Evolutionary conservation across 192 early-diverging fungal species (phyloP), one percentile per base, ranked within the genome.

Genomic region (Martensiomyces pterosporus): DNA sequence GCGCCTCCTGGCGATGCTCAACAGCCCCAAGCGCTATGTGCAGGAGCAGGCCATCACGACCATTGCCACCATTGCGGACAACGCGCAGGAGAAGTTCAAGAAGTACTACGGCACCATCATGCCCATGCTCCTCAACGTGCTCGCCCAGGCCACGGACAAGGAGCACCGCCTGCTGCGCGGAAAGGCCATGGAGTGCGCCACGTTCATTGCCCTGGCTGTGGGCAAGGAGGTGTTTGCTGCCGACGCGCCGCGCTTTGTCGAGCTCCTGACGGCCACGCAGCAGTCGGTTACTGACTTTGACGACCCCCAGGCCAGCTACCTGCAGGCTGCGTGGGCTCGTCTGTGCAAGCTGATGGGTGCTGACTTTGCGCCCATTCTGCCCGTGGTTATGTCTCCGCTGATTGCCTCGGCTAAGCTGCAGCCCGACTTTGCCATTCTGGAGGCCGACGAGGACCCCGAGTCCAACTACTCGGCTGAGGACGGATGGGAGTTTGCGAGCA

Each of bases 41-140:
- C 97, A 98, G 72, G 95, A 99, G 68, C 95, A 99, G 74, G 93
- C 93, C 24, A 89, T 99, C 55, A 98, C 97, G 21, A 90, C 94
- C 14, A 90, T 99, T 49, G 94, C 95, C 39, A 93, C 91, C 1
- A 86, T 98, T 19, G 97, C 95, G 2, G 94, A 97, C 64, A 89
- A 86, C 43, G 92, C 95, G n/a, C 87, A 89, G 60, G 85, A 86
- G 44, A 75, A 85, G 64, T 98, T 97, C 56, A 75, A 76, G 44
- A 88, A 92, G 77, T 97, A 94, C 76, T 96, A 99, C 67, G 59
- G 72, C 47, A 75, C 78, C 9, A 94, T 99, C 59, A 99, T 99
- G 95, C 95, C 95, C 19, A 78, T 95, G 44, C 76, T 99, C 42
- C 75, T 99, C 17, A 86, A 90, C 55, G 82, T 97, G 40, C 76